Evolutionary conservation across 306 rosid genomes (phyloP).

Genomic region (Arachis stenosperma): DNA sequence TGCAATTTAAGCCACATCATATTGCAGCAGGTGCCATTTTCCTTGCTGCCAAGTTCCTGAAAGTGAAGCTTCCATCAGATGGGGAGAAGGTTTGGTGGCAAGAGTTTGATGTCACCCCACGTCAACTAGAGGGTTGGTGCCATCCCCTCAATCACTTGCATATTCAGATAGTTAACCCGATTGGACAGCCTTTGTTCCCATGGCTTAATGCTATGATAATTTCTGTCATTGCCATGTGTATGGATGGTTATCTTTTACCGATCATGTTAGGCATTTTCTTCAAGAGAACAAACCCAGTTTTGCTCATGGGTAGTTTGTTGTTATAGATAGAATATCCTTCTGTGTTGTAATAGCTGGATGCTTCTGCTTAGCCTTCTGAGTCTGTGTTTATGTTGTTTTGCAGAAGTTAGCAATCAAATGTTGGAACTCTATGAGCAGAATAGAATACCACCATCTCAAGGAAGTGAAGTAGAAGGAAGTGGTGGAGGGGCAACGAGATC

Average conservation of each 20-base stretch:
- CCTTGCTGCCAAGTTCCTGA: slow-evolving; percentile 99
- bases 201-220: slow-evolving; percentile 36
- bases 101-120: slow-evolving; percentile 99
- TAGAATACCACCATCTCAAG: slow-evolving; percentile 69
- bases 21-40: slow-evolving; percentile 99
- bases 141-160: slow-evolving; percentile 52
- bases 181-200: slow-evolving; percentile 38
- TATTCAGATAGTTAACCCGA: slow-evolving; percentile 36
- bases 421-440: slow-evolving; percentile 95
- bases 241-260: slow-evolving; percentile 28
- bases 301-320: slow-evolving; percentile 28
- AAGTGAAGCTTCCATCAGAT: slow-evolving; percentile 96
- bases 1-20: slow-evolving; percentile 99
- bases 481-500: slow-evolving; percentile 57
- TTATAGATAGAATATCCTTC: slow-evolving; percentile 35
- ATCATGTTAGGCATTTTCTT: slow-evolving; percentile 34
- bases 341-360: slow-evolving; percentile 27
- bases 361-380: slow-evolving; percentile 29
- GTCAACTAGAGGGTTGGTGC: slow-evolving; percentile 98
- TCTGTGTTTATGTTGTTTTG: slow-evolving; percentile 39
- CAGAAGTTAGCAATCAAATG: slow-evolving; percentile 99
- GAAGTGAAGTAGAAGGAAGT: slow-evolving; percentile 75
- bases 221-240: slow-evolving; percentile 18
- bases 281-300: slow-evolving; percentile 4
- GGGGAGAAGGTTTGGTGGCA: slow-evolving; percentile 99